These are phyloP conservation scores for Teratosphaeria gauchensis DNA, from an alignment of 2,329 filamentous ascomycete genomes.

Conservation along the genomic window DNA sequence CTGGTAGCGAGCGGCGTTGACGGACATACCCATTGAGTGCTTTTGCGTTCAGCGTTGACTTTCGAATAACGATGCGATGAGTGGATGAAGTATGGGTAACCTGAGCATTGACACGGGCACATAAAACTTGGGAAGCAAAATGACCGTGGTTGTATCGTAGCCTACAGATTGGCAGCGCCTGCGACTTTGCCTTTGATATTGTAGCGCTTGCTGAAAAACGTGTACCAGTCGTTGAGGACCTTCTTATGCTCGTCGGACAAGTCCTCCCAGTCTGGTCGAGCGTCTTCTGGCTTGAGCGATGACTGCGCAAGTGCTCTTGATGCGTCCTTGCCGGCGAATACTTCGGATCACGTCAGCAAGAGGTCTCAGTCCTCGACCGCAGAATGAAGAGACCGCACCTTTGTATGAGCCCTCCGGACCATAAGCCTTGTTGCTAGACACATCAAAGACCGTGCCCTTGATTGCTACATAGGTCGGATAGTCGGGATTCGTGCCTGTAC, in stretches of 20 bases:
- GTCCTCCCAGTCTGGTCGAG: conserved; percentile 70
- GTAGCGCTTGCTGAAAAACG: conserved; percentile 94
- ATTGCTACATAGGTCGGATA: conserved; percentile 53
- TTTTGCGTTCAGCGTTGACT: conserved; percentile 7
- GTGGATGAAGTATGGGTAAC: background rate
- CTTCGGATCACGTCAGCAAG: conserved; percentile 41
- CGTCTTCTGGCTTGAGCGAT: conserved; percentile 78
- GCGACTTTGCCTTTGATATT: conserved; percentile 62
- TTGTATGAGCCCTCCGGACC: conserved; percentile 73
- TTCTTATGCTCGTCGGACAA: conserved; percentile 76
- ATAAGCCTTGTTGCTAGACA: conserved; percentile 82
- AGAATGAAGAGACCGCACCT: conserved; percentile 42
- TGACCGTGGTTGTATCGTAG: background rate
- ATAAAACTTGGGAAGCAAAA: background rate
- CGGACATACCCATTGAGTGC: conserved; percentile 24
- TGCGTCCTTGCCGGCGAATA: conserved; percentile 91
- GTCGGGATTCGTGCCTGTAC: conserved; percentile 52
- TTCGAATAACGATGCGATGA: background rate
- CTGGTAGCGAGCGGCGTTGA: conserved; percentile 10
- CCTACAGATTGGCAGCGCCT: conserved; percentile 21
- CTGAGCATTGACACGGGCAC: background rate
- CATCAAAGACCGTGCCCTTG: conserved; percentile 86
- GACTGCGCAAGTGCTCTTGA: conserved; percentile 84
- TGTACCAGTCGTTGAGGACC: conserved; percentile 82
- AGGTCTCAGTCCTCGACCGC: background rate